phyloP scores from a whole-genome alignment of 495 filamentous ascomycete genomes.

The Pseudoneurospora amorphoporcata region DNA sequence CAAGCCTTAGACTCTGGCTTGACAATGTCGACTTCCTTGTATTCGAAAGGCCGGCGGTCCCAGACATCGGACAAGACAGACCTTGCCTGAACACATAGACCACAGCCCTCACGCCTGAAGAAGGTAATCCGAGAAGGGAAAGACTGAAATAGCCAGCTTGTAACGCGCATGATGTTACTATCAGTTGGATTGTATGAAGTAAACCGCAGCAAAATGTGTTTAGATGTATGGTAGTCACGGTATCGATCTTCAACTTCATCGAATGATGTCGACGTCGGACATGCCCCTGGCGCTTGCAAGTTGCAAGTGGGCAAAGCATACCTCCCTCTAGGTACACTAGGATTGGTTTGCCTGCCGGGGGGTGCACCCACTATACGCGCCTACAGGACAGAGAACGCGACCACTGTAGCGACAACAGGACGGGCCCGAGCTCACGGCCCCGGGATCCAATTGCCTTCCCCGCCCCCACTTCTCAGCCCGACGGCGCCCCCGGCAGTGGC shows the following conservation, averaged over 20 bases:
- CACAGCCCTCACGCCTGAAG: conserved; percentile 72
- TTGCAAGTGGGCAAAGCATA: background rate
- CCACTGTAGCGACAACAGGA: background rate
- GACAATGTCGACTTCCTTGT: conserved; percentile 74
- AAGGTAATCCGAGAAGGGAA: conserved; percentile 55
- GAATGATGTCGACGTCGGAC: background rate
- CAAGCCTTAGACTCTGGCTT: conserved; percentile 51
- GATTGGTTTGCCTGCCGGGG: background rate
- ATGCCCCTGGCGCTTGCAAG: background rate
- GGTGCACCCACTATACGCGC: background rate
- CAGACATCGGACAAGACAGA: conserved; percentile 58
- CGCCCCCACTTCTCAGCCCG: background rate
- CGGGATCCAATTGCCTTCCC: background rate
- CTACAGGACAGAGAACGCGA: background rate
- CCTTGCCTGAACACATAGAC: conserved; percentile 69
- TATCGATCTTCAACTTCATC: background rate
- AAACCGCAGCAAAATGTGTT: background rate
- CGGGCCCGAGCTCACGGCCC: background rate
- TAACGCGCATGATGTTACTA: conserved; percentile 25
- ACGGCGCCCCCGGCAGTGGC: background rate
- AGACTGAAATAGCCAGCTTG: conserved; percentile 39
- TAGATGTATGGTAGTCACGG: background rate
- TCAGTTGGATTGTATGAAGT: background rate
- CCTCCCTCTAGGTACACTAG: background rate
- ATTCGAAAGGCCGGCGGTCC: conserved; percentile 59